Base-by-base conservation (phyloP, 106 monocot genomes). In the Acorus gramineus region DNA sequence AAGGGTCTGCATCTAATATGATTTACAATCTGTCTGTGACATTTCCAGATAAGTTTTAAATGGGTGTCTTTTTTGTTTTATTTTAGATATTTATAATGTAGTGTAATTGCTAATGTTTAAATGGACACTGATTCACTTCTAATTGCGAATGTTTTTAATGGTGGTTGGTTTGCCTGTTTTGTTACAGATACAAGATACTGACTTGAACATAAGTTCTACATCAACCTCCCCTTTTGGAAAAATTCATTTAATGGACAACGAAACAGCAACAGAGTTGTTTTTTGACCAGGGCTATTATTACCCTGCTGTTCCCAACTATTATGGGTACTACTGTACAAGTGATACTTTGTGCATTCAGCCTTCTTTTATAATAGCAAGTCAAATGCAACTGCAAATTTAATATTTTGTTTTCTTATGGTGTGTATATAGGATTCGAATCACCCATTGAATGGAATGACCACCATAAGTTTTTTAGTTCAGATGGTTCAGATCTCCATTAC, bases 301-400 rank as follows among this genome's bases (percentile, higher is more conserved):
- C 82, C 81, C 92, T 45, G 43, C 66, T 56, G 63, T 76, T 67
- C 56, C 67, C 48, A 76, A 77, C 60, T 77, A 71, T 60, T 92
- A 87, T 70, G 77, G 79, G n/a, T 88, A 88, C 63, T 82, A 80
- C 56, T 72, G 57, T 72, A 78, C 85, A 78, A 84, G 92, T 92
- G 28, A 28, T 28, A 28, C 28, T 28, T 28, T 28, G 1, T 28
- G 28, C 28, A 28, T 28, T 28, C 28, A 28, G 28, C 28, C 1
- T 28, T 28, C 0, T 28, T 28, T 28, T 28, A 28, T 28, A 28
- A 28, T 28, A 28, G 28, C 28, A 28, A 28, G 28, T 28, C 28
- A 28, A 28, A 28, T 28, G 28, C 28, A 28, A 28, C 28, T 28
- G 28, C 28, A 28, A 28, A 28, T 28, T 28, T 28, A 28, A 28